A percentile compares a stretch with the other conserved stretches of the same genome.
Conservation (phyloP, 1,284 basidiomycete genomes). For the Microbotryomycetes sp. region DNA sequence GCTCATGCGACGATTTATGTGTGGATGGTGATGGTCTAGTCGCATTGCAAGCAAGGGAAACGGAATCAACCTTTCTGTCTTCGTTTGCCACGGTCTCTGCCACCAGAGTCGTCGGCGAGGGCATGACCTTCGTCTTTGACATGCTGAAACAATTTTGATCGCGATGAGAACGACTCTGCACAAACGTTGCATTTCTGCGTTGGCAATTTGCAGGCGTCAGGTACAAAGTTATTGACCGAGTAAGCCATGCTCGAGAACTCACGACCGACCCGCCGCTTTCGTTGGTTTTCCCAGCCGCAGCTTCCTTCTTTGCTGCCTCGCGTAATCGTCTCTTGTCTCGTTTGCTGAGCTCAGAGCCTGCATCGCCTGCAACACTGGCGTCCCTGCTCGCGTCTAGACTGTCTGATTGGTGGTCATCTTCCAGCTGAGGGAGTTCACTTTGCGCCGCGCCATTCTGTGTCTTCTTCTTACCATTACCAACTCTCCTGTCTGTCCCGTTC, state of each 20-base stretch:
- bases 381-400: neutral
- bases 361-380: slow-evolving; percentile 4
- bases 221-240: too few species aligned
- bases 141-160: slow-evolving; percentile 72
- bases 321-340: slow-evolving; percentile 69
- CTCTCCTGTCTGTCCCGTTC: too few species aligned
- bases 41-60: too few species aligned
- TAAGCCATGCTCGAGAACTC: neutral
- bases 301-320: slow-evolving; percentile 66
- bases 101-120: slow-evolving; percentile 43
- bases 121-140: slow-evolving; percentile 70
- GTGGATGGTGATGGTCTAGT: too few species aligned
- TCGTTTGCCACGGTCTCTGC: neutral
- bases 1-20: too few species aligned
- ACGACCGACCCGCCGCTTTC: slow-evolving; percentile 6
- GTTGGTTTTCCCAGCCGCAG: slow-evolving; percentile 41
- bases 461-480: too few species aligned
- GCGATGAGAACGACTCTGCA: slow-evolving; percentile 57
- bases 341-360: slow-evolving; percentile 56
- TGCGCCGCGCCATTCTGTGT: too few species aligned
- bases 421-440: too few species aligned
- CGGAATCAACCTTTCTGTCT: neutral
- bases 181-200: slow-evolving; percentile 70
- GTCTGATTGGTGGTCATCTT: too few species aligned
- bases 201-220: too few species aligned